Evolutionary conservation across 139 green algal species (phyloP).

Genomic region (Tetratostichococcus sp.): DNA sequence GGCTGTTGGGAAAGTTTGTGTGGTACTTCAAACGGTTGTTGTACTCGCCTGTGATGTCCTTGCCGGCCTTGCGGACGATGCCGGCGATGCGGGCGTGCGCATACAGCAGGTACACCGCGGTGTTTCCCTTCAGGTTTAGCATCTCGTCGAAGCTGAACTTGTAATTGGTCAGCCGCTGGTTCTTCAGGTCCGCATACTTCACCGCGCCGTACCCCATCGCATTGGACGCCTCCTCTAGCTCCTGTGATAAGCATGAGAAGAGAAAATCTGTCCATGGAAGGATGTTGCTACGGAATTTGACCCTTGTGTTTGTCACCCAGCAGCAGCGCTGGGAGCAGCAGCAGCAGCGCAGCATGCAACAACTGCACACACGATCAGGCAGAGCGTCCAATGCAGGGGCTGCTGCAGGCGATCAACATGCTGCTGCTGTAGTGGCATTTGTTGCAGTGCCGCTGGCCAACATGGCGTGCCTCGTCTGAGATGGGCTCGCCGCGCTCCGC

Average conservation of each 20-base stretch:
- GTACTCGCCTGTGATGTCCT: constrained; percentile 36
- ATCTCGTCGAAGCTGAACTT: constrained; percentile 93
- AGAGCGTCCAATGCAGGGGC: neutral
- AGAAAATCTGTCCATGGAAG: no score
- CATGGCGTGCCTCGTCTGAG: constrained; percentile 2
- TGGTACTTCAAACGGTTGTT: no score
- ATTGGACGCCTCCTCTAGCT: constrained; percentile 62
- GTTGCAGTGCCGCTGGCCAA: neutral
- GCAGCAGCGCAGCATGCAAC: no score
- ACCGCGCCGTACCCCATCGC: constrained; percentile 93
- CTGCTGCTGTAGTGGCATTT: neutral
- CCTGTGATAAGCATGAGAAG: constrained; percentile 7
- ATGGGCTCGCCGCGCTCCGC: constrained; percentile 22
- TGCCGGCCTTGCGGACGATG: constrained; percentile 72
- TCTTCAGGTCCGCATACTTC: constrained; percentile 98
- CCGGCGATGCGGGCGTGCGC: constrained; percentile 87
- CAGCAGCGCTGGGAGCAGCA: no score
- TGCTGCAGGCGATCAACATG: neutral
- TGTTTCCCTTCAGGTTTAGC: constrained; percentile 93
- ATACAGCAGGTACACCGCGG: constrained; percentile 97
- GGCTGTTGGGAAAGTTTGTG: no score
- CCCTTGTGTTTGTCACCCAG: no score
- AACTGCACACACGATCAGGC: no score
- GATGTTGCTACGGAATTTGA: no score
- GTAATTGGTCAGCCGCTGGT: constrained; percentile 93